Evolutionary conservation across 2,329 filamentous ascomycete species (phyloP), one percentile per base, ranked within the genome.

Genomic region (Cladosporium cucumerinum): DNA sequence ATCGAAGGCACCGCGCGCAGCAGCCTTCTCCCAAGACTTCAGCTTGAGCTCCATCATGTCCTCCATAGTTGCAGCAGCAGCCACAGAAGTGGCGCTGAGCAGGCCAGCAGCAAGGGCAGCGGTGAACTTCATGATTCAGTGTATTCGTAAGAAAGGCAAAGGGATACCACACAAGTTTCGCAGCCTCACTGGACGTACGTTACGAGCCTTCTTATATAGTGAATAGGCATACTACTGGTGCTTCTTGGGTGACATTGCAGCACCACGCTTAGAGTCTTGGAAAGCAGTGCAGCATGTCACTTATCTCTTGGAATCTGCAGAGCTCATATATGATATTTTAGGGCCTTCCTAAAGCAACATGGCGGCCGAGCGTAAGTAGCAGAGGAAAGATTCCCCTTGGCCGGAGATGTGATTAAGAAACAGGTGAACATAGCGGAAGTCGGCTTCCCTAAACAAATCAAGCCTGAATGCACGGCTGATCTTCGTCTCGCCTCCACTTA

Each of bases 31-130:
- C 60, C 60, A 62, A 10, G 49, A 62, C 16, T 28, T 55, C 12
- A 51, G 8, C 49, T 62, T 62, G 25, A 62, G 23, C 49, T 54
- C 49, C 60, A 62, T 62, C 60, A 62, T 62, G 25, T 62, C 60
- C 34, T 62, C 60, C 60, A 62, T 62, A 18, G 32, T 55, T 16
- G 49, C 60, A 18, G 60, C 59, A 48, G 57, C 58, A 32, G 60
- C 60, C 60, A 62, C 49, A n/a, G 60, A 36, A 26, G 60, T 62
- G 49, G 60, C 60, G 60, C 60, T 36, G 60, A 62, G 49, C 34
- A 62, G 23, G 25, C 60, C 60, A 28, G 49, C 60, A 55, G 60
- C 60, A n/a, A 62, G 60, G 18, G 60, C 60, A 55, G 60, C 16
- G 25, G 60, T 62, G 49, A 62, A 18, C 49, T 62, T 62, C 60